These are phyloP conservation scores for Rhizomucor miehei DNA, from an alignment of 371 early-diverging fungal species.

Conservation along the genomic window DNA sequence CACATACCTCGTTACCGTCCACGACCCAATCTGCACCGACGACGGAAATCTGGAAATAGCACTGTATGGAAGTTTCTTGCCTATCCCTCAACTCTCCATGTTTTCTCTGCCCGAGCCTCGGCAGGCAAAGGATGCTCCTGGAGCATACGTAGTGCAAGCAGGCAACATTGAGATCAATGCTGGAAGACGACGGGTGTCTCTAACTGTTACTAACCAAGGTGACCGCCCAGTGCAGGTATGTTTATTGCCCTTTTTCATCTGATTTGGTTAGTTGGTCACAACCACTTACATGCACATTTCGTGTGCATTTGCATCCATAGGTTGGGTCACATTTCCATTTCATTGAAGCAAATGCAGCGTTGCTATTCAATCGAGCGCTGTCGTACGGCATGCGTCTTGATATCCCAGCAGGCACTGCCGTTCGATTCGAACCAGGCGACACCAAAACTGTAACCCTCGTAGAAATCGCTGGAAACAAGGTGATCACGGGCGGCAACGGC, in stretches of 20 bases:
- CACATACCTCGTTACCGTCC: constrained; percentile 88
- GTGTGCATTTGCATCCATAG: no score
- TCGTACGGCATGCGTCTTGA: constrained; percentile 87
- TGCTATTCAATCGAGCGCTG: constrained; percentile 77
- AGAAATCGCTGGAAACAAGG: constrained; percentile 78
- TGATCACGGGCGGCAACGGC: constrained; percentile 82
- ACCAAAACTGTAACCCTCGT: constrained; percentile 77
- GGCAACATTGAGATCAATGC: constrained; percentile 70
- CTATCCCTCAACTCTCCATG: constrained; percentile 63
- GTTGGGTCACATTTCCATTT: constrained; percentile 95
- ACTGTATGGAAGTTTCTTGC: constrained; percentile 81
- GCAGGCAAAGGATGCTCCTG: constrained; percentile 49
- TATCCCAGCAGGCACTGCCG: constrained; percentile 81
- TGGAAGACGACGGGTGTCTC: constrained; percentile 59
- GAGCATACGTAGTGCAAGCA: constrained; percentile 55
- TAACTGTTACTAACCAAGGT: constrained; percentile 86
- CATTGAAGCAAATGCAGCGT: constrained; percentile 79
- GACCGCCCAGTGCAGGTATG: constrained; percentile 86
- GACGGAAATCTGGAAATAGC: constrained; percentile 82
- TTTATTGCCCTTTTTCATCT: background rate
- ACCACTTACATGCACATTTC: no score
- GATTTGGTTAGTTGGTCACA: no score
- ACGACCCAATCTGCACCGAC: constrained; percentile 79
- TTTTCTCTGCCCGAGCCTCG: constrained; percentile 52
- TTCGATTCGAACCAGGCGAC: constrained; percentile 84